Evolutionary conservation across 192 early-diverging fungal species (phyloP), one percentile per base, ranked within the genome.

Genomic region (Kappamyces sp.): DNA sequence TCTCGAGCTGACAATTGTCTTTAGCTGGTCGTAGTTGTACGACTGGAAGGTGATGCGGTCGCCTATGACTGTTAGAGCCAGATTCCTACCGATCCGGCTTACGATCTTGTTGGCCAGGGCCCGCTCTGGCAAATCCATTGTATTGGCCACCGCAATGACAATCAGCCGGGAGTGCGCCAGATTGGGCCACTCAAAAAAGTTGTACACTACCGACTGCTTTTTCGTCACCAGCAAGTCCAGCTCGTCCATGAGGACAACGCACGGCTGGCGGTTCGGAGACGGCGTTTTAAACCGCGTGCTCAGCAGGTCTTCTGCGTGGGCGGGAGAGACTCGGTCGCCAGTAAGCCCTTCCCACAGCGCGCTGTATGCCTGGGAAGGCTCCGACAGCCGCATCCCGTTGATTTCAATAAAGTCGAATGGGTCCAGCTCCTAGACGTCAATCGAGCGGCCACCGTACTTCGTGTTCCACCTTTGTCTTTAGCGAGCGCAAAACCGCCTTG

Each of bases 151-250:
- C 0, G 94, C 94, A 44, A 99, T 74, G 2, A 99, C 89, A 61
- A 97, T 88, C 9, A 99, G 69, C 58, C 85, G 76, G 9, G 93
- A 90, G 61, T 88, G 73, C 5, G 81, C 72, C 31, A 88, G 79
- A 46, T 85, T 88, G 12, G 97, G 93, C 94, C 94, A 99, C 48
- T 97, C 91, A 60, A 99, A 97, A 62, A 99, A 92, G 67, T 97
- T 99, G 73, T 97, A 98, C 78, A 99, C 89, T 46, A 99, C 88
- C 1, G 80, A 79, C 62, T 96, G 94, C 49, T 89, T 90, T 59
- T 88, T 86, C 0, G 92, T 93, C 3, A 95, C 90, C 15, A 99
- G 70, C 7, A 97, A 67, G 68, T 99, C 97, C 42, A 99, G 76
- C 71, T 99, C 97, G 65, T 99, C 97, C 80, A 99, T 88, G 47